phyloP scores from a whole-genome alignment of 1,284 basidiomycete species.

The Rhodotorula sp. region DNA sequence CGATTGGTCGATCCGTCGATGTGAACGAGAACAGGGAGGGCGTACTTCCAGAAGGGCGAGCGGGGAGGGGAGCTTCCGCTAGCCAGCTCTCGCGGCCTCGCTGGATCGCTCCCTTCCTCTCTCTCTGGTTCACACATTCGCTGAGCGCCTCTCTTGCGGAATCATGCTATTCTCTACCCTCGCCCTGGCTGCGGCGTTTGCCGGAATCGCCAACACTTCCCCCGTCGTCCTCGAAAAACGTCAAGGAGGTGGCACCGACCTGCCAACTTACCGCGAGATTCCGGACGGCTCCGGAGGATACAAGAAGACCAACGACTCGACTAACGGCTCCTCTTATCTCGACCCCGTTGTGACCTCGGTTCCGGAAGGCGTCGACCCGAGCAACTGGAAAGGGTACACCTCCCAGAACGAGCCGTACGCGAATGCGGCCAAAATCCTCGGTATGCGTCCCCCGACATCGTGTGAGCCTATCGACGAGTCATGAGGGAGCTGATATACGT shows the following conservation, averaged over 20 bases:
- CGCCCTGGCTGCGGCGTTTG: conserved; percentile 14
- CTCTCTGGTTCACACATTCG: not conserved
- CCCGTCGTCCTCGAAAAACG: conserved; percentile 17
- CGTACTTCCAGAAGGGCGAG: no score
- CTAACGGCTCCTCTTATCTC: conserved; percentile 18
- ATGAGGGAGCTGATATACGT: not conserved
- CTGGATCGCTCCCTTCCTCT: not conserved
- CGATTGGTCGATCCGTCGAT: no score
- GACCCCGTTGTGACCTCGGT: conserved; percentile 15
- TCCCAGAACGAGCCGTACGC: conserved; percentile 18
- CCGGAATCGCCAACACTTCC: conserved; percentile 14
- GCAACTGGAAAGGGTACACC: conserved; percentile 10
- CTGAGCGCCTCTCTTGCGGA: no score
- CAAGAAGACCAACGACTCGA: not conserved
- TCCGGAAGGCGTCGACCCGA: conserved; percentile 11
- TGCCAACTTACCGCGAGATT: conserved; percentile 10
- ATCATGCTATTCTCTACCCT: conserved; percentile 18
- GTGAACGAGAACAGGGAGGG: no score
- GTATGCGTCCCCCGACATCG: not conserved
- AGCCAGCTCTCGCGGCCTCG: no score
- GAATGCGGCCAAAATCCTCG: conserved; percentile 7
- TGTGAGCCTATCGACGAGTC: no score
- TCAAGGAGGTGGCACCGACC: conserved; percentile 26
- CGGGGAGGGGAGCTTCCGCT: no score
- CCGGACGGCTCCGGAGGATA: not conserved